A percentile compares a stretch with the other conserved stretches of the same genome.
Conservation (phyloP, 2,329 filamentous ascomycete species). For the Decorospora gaudefroyi region DNA sequence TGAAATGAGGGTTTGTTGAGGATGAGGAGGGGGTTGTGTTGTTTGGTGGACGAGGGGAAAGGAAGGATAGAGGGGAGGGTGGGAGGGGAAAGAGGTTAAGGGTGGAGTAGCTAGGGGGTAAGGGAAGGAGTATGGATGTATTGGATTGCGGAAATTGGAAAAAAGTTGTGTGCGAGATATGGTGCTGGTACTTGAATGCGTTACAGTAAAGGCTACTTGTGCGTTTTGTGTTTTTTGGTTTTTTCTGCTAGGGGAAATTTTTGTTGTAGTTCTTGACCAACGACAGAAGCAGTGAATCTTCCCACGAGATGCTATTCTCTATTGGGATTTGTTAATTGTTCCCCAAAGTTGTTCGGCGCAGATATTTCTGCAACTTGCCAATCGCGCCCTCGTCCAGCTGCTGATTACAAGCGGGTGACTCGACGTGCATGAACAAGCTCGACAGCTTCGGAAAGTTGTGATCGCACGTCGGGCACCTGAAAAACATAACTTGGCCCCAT, state of each 20-base stretch:
- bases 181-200: no score
- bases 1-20: background rate
- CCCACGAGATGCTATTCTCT: no score
- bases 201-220: no score
- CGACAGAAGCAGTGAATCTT: no score
- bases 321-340: no score
- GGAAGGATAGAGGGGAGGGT: background rate
- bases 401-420: conserved; percentile 15
- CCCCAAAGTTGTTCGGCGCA: no score
- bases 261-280: no score
- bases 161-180: no score
- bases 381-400: conserved; percentile 4
- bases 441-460: conserved; percentile 14
- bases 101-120: background rate
- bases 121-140: no score
- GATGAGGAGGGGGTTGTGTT: conserved; percentile 2
- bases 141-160: no score
- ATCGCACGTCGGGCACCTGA: conserved; percentile 13
- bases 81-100: background rate
- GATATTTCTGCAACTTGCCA: background rate
- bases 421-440: conserved; percentile 19
- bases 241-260: no score
- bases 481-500: background rate
- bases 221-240: no score
- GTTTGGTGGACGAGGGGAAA: background rate